phyloP scores from a whole-genome alignment of 768 basidiomycete genomes.

The Serpula lacrymans region DNA sequence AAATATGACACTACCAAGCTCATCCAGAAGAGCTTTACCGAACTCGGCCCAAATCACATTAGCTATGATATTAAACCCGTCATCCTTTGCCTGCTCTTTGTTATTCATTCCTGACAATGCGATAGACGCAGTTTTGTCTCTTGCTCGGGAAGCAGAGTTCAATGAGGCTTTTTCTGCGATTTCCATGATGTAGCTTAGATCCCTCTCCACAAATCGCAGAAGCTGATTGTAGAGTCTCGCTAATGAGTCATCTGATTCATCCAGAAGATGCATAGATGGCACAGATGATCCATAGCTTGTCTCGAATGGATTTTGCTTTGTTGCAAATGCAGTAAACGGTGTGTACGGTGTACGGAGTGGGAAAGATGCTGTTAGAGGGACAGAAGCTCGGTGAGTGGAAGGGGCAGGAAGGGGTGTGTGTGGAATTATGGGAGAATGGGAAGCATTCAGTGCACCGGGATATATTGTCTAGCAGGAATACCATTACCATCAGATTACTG shows the following conservation, averaged over 20 bases:
- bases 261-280: conserved; percentile 51
- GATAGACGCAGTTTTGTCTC: conserved; percentile 1
- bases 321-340: conserved; percentile 45
- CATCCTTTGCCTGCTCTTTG: conserved; percentile 13
- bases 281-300: conserved; percentile 23
- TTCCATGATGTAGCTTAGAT: conserved; percentile 72
- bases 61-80: conserved; percentile 79
- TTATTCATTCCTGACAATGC: conserved; percentile 5
- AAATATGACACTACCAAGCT: conserved; percentile 80
- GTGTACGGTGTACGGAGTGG: conserved; percentile 57
- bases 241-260: conserved; percentile 65
- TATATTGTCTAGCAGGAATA: conserved; percentile 60
- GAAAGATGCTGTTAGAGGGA: conserved; percentile 45
- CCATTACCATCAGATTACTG: background rate
- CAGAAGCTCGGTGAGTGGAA: conserved; percentile 19
- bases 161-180: conserved; percentile 65
- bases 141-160: conserved; percentile 37
- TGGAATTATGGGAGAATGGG: conserved; percentile 74
- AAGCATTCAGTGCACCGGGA: conserved; percentile 59
- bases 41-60: conserved; percentile 90
- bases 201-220: conserved; percentile 75
- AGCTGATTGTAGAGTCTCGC: conserved; percentile 79
- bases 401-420: conserved; percentile 57
- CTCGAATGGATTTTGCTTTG: conserved; percentile 38
- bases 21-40: conserved; percentile 74